A percentile compares a stretch with the other conserved stretches of the same genome.
phyloP scores from a whole-genome alignment of 345 rosid genomes.

The Bruguiera sexangula region DNA sequence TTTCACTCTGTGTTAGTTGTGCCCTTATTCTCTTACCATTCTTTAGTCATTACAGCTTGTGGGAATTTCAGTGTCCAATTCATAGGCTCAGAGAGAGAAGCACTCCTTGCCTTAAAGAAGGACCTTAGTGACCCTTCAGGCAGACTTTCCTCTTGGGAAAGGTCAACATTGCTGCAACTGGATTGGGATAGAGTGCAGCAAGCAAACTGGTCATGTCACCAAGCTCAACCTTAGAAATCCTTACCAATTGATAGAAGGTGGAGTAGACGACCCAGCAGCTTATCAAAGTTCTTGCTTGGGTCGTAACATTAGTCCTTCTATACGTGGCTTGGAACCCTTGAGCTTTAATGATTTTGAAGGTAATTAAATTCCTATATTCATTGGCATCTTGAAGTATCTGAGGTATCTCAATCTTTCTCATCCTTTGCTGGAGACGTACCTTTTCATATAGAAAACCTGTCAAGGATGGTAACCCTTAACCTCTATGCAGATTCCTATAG shows the following conservation, averaged over 20 bases:
- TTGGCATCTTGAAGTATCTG: conserved; percentile 20
- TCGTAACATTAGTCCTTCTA: conserved; percentile 29
- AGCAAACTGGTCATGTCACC: conserved; percentile 18
- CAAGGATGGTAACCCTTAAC: conserved; percentile 23
- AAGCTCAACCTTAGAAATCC: conserved; percentile 19
- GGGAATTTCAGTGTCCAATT: not conserved
- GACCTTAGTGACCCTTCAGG: conserved; percentile 18
- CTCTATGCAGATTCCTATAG: conserved; percentile 9
- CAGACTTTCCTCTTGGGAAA: conserved; percentile 32
- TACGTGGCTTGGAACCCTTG: conserved; percentile 16
- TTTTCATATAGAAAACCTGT: conserved; percentile 27
- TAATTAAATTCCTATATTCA: conserved; percentile 21
- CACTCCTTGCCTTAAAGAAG: conserved; percentile 25
- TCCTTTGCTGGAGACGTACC: conserved; percentile 24
- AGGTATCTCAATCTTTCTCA: conserved; percentile 28
- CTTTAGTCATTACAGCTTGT: not conserved
- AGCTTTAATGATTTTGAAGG: conserved; percentile 30
- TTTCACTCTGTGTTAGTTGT: not conserved
- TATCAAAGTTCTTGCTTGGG: conserved; percentile 7
- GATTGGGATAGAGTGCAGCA: conserved; percentile 25
- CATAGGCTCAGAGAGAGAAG: conserved; percentile 24
- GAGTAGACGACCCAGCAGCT: not conserved
- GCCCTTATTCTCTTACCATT: not conserved
- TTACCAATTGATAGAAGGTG: not conserved
- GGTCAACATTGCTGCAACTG: conserved; percentile 32